Base-by-base conservation (phyloP, 2,329 filamentous ascomycete species). In the Ceratocystis smalleyi region DNA sequence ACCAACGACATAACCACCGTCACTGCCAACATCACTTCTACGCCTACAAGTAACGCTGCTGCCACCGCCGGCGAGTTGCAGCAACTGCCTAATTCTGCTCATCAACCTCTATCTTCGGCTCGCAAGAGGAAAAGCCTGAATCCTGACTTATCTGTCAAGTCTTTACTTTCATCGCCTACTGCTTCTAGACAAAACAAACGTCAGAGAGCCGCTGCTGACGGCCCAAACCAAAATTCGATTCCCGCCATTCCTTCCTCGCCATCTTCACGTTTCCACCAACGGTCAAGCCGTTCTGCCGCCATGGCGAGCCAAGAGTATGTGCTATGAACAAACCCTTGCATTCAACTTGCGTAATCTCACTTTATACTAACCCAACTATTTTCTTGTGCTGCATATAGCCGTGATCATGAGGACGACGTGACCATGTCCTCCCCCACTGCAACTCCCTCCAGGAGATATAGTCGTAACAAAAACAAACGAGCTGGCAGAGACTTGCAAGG, bases 111-210 rank as follows among this genome's bases (percentile, higher is more conserved):
- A 8, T 55, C 51, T 30, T 45, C 62, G 2, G 75, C 82, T 68
- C 83, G 86, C 73, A 96, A 96, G 79, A 86, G 91, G 73, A 96
- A 95, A 78, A 81, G 80, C 68, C 74, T 82, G 68, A 75, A 78
- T 68, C 78, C 76, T 69, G 82, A 82, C 69, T 75, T 75, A 55
- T 30, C 51, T 17, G 17, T 5, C 5, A 55, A 55, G 12, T 43
- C 49, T 40, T 49, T 30, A 43, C 32, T 49, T 19, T 57, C 54
- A 27, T 40, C 47, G 30, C 49, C 43, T 49, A 68, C 71, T 24
- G 43, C 66, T 17, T 32, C 63, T 30, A 65, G 67, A 40, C 64
- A 65, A 47, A 61, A 72, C 35, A 73, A 72, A 69, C 69, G 73
- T 27, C 71, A 71, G 43, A 67, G 64, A 49, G 54, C 64, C 32